Evolutionary conservation across 371 early-diverging fungal species (phyloP).

Genomic region (Enteropsectra breve): DNA sequence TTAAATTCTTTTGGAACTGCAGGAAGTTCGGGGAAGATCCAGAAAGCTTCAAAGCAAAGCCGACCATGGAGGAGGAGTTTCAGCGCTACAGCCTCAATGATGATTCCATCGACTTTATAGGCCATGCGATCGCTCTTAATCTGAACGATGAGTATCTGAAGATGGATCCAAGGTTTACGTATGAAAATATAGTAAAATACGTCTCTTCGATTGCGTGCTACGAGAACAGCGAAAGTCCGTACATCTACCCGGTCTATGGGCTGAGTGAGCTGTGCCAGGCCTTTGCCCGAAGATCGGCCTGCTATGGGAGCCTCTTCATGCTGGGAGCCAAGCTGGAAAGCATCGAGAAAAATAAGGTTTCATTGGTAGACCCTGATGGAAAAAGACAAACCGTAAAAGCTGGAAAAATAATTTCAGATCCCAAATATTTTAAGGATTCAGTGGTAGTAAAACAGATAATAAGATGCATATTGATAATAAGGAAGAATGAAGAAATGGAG

Average conservation of each 20-base stretch:
- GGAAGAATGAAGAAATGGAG: neutral
- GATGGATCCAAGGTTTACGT: slow-evolving; percentile 75
- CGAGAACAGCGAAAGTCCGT: slow-evolving; percentile 79
- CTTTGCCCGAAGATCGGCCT: slow-evolving; percentile 73
- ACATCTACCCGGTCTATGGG: slow-evolving; percentile 96
- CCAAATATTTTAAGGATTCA: slow-evolving; percentile 23
- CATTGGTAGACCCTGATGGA: slow-evolving; percentile 14
- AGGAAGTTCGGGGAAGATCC: slow-evolving; percentile 44
- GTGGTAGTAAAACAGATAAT: slow-evolving; percentile 16
- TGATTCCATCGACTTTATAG: slow-evolving; percentile 86
- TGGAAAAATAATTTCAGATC: slow-evolving; percentile 41
- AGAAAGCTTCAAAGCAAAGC: slow-evolving; percentile 17
- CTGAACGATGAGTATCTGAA: slow-evolving; percentile 79
- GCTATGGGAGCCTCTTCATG: slow-evolving; percentile 52
- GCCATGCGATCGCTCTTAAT: slow-evolving; percentile 93
- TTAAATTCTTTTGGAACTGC: slow-evolving; percentile 89
- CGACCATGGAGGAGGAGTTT: slow-evolving; percentile 76
- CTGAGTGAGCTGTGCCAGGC: slow-evolving; percentile 96
- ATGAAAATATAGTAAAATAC: slow-evolving; percentile 81
- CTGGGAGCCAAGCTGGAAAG: slow-evolving; percentile 44
- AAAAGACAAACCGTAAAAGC: slow-evolving; percentile 16
- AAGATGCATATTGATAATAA: slow-evolving; percentile 27
- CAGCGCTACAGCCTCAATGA: slow-evolving; percentile 75
- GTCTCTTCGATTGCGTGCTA: slow-evolving; percentile 82
- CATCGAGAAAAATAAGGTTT: slow-evolving; percentile 6